These are phyloP conservation scores for Dimocarpus longan DNA, from an alignment of 345 rosid genomes.

Conservation along the genomic window DNA sequence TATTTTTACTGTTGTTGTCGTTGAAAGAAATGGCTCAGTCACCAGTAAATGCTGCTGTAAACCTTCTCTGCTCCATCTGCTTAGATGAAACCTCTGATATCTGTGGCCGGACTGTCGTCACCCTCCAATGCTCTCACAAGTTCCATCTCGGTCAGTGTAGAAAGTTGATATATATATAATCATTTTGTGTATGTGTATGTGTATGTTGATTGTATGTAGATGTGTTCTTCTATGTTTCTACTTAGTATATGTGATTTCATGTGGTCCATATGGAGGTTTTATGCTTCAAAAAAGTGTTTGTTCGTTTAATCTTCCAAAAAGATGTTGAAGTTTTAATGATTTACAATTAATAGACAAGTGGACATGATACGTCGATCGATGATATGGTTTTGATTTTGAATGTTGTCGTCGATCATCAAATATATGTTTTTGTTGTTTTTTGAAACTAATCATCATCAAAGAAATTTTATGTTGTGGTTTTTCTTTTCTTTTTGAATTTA, in stretches of 20 bases:
- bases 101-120: constrained; percentile 18
- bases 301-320: too few relatives aligned
- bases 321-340: too few relatives aligned
- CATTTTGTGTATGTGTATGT: neutral
- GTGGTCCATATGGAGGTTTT: neutral
- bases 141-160: constrained; percentile 30
- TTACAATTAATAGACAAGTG: too few relatives aligned
- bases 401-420: neutral
- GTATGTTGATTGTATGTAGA: neutral
- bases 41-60: neutral
- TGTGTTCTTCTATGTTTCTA: neutral
- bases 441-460: too few relatives aligned
- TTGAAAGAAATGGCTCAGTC: neutral
- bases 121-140: constrained; percentile 22
- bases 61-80: constrained; percentile 15
- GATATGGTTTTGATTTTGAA: neutral
- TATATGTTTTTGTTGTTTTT: too few relatives aligned
- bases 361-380: neutral
- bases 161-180: neutral
- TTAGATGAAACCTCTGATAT: constrained; percentile 12
- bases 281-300: neutral
- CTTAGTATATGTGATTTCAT: neutral
- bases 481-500: neutral
- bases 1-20: neutral
- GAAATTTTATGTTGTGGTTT: neutral